Percentiles rank a stretch among this genome's conserved stretches.
phyloP scores from a whole-genome alignment of 345 rosid genomes.

The Eucalyptus cladocalyx region DNA sequence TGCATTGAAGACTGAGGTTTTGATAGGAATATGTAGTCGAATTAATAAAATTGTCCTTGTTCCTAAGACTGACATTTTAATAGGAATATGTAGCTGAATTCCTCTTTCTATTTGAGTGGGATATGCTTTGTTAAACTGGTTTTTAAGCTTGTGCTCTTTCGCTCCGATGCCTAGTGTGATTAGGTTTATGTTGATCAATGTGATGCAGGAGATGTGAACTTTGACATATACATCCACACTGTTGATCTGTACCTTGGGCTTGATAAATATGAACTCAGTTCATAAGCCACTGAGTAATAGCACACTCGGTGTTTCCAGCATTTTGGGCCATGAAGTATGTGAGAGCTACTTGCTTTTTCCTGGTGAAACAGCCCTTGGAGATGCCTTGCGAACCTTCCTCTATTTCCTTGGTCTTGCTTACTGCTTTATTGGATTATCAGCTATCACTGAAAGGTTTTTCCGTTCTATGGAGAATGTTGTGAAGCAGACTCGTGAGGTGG shows the following conservation, averaged over 20 bases:
- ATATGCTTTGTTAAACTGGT: background rate
- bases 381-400: conserved; percentile 31
- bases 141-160: background rate
- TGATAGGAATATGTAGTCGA: background rate
- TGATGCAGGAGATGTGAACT: background rate
- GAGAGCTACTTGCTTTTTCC: conserved; percentile 40
- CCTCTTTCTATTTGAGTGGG: background rate
- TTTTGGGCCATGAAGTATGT: conserved; percentile 25
- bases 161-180: background rate
- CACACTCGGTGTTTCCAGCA: conserved; percentile 2
- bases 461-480: conserved; percentile 91
- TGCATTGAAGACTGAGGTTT: background rate
- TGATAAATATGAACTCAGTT: conserved; percentile 25
- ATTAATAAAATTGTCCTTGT: background rate
- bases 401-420: conserved; percentile 72
- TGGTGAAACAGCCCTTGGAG: conserved; percentile 41
- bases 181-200: background rate
- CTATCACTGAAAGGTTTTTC: conserved; percentile 76
- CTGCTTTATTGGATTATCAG: conserved; percentile 81
- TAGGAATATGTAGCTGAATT: background rate
- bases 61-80: background rate
- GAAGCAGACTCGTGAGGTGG: conserved; percentile 68
- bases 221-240: background rate
- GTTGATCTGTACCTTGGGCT: background rate
- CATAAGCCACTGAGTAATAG: background rate